Base-by-base conservation (phyloP, 164 flowering plant genomes). In the Chimonanthus praecox region DNA sequence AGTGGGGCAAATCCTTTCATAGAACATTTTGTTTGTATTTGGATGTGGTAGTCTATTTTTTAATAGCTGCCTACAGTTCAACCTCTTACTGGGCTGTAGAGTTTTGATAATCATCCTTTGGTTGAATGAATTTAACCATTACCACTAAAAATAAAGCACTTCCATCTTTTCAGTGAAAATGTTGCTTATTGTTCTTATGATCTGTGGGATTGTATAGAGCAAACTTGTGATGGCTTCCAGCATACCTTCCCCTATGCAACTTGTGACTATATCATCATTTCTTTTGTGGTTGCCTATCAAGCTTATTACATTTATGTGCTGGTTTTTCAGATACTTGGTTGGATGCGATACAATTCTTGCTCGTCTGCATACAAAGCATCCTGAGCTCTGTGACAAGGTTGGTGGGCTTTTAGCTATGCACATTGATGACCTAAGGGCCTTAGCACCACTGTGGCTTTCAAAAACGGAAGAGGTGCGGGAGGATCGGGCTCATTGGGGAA, bases 391-490 rank as follows among this genome's bases (percentile, higher is more conserved):
- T 81, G 97, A 96, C 84, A 96, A 94, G 82, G 99, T 95, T 74
- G 99, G 99, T 60, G 99, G 98, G 33, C 92, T 96, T 71, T 75
- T 96, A 50, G 97, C 91, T 71, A 89, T 92, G 91, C 99, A 96
- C 72, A 96, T 96, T 73, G 99, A 96, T 77, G 98, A 96, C 83
- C 97, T 96, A 73, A 86, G 90, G 75, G 89, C 81, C 67, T 76
- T 96, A 77, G 99, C 99, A 60, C 99, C 99, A 5, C 54, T 90
- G 88, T 96, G 99, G 98, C 90, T 96, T 46, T 92, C 94, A 69
- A 96, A 96, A 82, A 93, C 98, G 6, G 99, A 96, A 84, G 98
- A 96, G 84, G 98, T 92, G 7, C 85, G 98, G 4, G 92, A 87
- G 80, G 99, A 96, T 79, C 88, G 79, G 72, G 97, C 91, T 77